Evolutionary conservation across 345 rosid species (phyloP).

Genomic region (Psidium friedrichsthalianum): DNA sequence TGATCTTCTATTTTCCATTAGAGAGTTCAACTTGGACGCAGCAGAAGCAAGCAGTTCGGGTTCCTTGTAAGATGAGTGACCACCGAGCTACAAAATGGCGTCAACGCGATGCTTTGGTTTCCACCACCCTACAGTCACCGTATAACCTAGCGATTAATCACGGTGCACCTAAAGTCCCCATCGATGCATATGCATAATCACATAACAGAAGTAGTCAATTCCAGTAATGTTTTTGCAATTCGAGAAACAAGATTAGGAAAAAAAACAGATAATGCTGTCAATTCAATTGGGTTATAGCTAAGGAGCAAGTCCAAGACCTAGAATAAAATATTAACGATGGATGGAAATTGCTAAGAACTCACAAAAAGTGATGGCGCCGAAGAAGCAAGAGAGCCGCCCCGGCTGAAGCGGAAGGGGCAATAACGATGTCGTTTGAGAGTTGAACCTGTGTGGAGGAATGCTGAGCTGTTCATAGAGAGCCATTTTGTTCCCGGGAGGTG

Average conservation of each 20-base stretch:
- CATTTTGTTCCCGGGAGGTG: constrained; percentile 76
- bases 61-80: neutral
- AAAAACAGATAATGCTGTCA: neutral
- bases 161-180: neutral
- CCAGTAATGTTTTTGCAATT: neutral
- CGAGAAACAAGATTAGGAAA: neutral
- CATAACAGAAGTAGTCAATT: neutral
- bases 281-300: neutral
- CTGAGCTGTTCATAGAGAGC: constrained; percentile 64
- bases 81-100: neutral
- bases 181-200: neutral
- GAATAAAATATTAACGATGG: neutral
- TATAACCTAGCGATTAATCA: neutral
- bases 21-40: neutral
- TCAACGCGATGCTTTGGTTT: neutral
- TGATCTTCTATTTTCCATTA: neutral
- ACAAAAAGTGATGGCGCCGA: neutral
- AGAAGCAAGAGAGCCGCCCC: constrained; percentile 18
- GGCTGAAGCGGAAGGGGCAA: constrained; percentile 24
- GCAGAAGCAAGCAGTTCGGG: neutral
- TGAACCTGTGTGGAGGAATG: constrained; percentile 40
- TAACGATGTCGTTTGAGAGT: constrained; percentile 10
- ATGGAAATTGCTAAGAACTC: neutral
- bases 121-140: neutral
- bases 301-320: neutral